Percentiles rank a stretch among this genome's conserved stretches.
These are phyloP conservation scores for Breviolum minutum DNA, from an alignment of 73 alveolate genomes.

Conservation along the genomic window DNA sequence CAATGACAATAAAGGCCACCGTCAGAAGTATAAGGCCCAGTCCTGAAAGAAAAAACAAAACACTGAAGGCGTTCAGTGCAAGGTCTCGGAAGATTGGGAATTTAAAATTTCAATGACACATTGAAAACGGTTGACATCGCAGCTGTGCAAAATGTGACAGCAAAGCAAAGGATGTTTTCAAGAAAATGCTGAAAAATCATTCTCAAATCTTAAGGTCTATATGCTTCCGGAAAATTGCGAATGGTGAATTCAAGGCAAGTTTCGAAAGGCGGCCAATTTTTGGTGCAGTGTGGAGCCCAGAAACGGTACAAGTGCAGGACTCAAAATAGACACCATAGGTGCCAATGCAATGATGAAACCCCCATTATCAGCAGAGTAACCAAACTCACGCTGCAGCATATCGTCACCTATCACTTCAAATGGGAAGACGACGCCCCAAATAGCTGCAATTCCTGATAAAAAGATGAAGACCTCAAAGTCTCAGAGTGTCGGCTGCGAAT, in stretches of 20 bases:
- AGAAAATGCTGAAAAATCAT: no score
- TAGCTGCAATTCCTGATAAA: slow-evolving; percentile 87
- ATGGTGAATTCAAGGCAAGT: no score
- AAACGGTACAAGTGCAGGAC: slow-evolving; percentile 81
- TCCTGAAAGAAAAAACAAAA: neutral
- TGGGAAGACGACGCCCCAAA: slow-evolving; percentile 93
- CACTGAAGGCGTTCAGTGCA: neutral
- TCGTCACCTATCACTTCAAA: slow-evolving; percentile 87
- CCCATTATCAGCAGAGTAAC: slow-evolving; percentile 71
- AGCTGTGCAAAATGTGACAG: no score
- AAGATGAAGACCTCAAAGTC: slow-evolving; percentile 51
- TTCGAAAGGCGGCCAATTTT: slow-evolving; percentile 54
- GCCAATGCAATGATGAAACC: slow-evolving; percentile 84
- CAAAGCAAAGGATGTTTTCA: no score
- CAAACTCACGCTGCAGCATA: slow-evolving; percentile 81
- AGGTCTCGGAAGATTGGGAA: neutral
- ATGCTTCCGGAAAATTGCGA: neutral
- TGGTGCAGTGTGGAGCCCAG: slow-evolving; percentile 66
- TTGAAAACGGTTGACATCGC: no score
- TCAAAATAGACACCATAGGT: slow-evolving; percentile 75
- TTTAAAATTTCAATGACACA: no score
- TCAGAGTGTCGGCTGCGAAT: neutral
- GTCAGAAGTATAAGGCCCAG: slow-evolving; percentile 20
- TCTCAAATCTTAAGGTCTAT: no score
- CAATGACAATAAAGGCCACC: slow-evolving; percentile 66